A percentile compares a stretch with the other conserved stretches of the same genome.
Conservation (phyloP, 1,284 basidiomycete genomes). For the Cutaneotrichosporon curvatum region DNA sequence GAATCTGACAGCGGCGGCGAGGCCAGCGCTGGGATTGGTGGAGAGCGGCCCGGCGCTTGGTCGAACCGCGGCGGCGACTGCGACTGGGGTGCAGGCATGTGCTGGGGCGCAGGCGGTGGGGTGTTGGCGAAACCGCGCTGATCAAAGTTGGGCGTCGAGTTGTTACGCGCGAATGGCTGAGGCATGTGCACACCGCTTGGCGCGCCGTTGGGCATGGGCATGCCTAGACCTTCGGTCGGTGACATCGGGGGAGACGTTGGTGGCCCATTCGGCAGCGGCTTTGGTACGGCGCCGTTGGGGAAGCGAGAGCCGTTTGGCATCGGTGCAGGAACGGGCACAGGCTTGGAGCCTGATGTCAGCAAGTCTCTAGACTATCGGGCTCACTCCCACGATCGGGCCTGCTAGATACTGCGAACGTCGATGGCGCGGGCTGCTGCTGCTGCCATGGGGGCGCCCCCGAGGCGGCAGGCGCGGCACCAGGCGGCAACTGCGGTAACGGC, state of each 20-base stretch:
- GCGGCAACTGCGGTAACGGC: conserved; percentile 1
- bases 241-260: background rate
- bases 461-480: conserved; percentile 3
- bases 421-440: background rate
- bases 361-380: background rate
- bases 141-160: background rate
- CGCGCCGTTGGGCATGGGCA: background rate
- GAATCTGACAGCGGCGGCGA: conserved; percentile 7
- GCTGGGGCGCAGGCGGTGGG: too few relatives aligned
- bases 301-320: background rate
- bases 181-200: background rate
- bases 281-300: background rate
- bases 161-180: background rate
- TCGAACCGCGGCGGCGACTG: too few relatives aligned
- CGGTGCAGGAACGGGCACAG: background rate
- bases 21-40: conserved; percentile 1
- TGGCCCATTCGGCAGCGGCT: background rate
- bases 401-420: background rate
- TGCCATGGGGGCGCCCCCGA: background rate
- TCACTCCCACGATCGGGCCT: background rate
- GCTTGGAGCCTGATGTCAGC: background rate
- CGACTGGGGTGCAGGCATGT: too few relatives aligned
- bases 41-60: too few relatives aligned
- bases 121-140: too few relatives aligned
- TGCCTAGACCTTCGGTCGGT: background rate